phyloP scores from a whole-genome alignment of 768 basidiomycete species.

The Panus rudis region DNA sequence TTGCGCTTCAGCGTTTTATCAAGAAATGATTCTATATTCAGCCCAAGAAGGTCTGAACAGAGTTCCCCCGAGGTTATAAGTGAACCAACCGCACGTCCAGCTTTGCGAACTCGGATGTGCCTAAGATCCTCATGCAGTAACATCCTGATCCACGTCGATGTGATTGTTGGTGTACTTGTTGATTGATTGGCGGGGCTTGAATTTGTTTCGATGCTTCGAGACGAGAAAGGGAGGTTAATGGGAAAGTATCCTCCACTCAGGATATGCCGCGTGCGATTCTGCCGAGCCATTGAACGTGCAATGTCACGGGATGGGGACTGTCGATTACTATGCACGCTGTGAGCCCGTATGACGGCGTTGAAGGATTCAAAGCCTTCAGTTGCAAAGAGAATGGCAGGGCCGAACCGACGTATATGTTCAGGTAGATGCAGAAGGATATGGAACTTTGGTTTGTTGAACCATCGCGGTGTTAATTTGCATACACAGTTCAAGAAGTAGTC shows the following conservation, averaged over 20 bases:
- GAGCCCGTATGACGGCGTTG: constrained; percentile 17
- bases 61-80: too few species aligned
- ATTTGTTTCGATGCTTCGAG: too few species aligned
- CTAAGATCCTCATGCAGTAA: too few species aligned
- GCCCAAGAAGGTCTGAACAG: too few species aligned
- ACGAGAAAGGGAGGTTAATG: too few species aligned
- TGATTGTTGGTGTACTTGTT: too few species aligned
- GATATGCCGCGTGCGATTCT: constrained; percentile 15
- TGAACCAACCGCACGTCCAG: too few species aligned
- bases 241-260: constrained; percentile 8
- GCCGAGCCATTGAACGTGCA: constrained; percentile 11
- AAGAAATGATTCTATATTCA: too few species aligned
- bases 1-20: too few species aligned
- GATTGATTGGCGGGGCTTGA: too few species aligned
- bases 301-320: constrained; percentile 22
- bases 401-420: constrained; percentile 19
- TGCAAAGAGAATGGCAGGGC: constrained; percentile 15
- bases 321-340: constrained; percentile 16
- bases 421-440: constrained; percentile 21
- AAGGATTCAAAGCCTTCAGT: constrained; percentile 23
- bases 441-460: constrained; percentile 23
- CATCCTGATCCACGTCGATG: too few species aligned
- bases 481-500: constrained; percentile 14
- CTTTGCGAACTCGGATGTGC: too few species aligned
- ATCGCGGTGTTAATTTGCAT: constrained; percentile 14